phyloP scores from a whole-genome alignment of 768 basidiomycete species.

The Mycena maculata region DNA sequence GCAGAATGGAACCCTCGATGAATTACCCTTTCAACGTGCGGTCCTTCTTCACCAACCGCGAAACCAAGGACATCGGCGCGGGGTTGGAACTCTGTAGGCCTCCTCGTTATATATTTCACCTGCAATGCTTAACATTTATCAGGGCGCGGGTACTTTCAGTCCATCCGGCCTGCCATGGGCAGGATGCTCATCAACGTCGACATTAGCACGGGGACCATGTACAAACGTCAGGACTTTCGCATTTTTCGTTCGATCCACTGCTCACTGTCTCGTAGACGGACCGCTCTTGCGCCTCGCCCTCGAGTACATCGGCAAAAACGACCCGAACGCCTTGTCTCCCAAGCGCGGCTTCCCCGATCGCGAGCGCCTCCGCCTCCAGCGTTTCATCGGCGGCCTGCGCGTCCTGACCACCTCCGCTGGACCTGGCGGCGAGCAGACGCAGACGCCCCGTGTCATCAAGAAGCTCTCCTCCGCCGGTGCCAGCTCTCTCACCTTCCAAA shows the following conservation, averaged over 20 bases:
- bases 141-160: constrained; percentile 77
- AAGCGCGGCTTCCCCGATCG: constrained; percentile 57
- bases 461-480: constrained; percentile 59
- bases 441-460: constrained; percentile 59
- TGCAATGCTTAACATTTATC: constrained; percentile 47
- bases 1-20: too few relatives aligned
- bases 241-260: too few relatives aligned
- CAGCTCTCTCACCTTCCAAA: constrained; percentile 52
- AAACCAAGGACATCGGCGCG: constrained; percentile 57
- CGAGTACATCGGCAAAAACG: constrained; percentile 52
- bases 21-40: constrained; percentile 74
- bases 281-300: constrained; percentile 57
- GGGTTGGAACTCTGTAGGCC: constrained; percentile 60
- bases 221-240: constrained; percentile 54
- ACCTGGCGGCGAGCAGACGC: constrained; percentile 38
- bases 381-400: constrained; percentile 59
- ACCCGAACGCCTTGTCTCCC: constrained; percentile 53
- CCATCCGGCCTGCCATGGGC: constrained; percentile 66
- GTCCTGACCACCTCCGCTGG: constrained; percentile 39
- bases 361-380: constrained; percentile 59
- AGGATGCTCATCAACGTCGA: constrained; percentile 69
- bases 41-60: constrained; percentile 67
- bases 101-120: background rate
- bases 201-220: constrained; percentile 78
- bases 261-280: too few relatives aligned